phyloP scores from a whole-genome alignment of 768 basidiomycete species.

The Pleurotus pulmonarius region DNA sequence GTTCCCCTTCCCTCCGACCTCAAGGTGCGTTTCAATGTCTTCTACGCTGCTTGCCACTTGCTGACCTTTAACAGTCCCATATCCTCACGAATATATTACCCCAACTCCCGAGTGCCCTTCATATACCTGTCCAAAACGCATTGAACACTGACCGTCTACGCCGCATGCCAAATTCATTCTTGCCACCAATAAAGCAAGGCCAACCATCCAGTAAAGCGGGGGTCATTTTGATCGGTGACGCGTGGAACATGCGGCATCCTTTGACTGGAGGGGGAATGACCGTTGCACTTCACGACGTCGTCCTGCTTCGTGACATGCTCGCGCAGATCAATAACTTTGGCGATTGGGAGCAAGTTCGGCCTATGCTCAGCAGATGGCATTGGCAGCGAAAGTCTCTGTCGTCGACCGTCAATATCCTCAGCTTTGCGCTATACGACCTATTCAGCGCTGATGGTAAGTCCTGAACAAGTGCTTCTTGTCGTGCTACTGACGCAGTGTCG shows the following conservation, averaged over 20 bases:
- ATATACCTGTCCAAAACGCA: constrained; percentile 58
- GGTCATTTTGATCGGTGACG: constrained; percentile 85
- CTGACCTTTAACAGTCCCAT: constrained; percentile 42
- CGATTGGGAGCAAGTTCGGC: constrained; percentile 50
- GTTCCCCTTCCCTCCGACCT: constrained; percentile 78
- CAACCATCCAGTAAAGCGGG: constrained; percentile 52
- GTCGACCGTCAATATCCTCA: constrained; percentile 88
- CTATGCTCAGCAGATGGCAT: constrained; percentile 68
- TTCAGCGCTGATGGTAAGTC: constrained; percentile 89
- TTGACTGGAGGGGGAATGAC: constrained; percentile 99
- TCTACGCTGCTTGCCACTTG: not conserved
- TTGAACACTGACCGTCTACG: constrained; percentile 79
- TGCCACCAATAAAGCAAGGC: constrained; percentile 77
- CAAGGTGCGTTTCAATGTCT: constrained; percentile 45
- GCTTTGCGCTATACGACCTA: constrained; percentile 89
- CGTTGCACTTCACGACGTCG: constrained; percentile 86
- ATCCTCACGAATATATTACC: constrained; percentile 75
- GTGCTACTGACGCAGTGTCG: too few species aligned
- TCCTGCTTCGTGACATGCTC: constrained; percentile 65
- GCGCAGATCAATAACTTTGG: constrained; percentile 35
- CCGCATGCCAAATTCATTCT: constrained; percentile 94
- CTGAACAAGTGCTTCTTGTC: not conserved
- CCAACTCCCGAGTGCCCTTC: constrained; percentile 73
- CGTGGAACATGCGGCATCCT: constrained; percentile 99
- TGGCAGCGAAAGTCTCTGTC: constrained; percentile 83